These are phyloP conservation scores for Phytophthora aleatoria DNA, from an alignment of 352 stramenopile species.

Conservation along the genomic window DNA sequence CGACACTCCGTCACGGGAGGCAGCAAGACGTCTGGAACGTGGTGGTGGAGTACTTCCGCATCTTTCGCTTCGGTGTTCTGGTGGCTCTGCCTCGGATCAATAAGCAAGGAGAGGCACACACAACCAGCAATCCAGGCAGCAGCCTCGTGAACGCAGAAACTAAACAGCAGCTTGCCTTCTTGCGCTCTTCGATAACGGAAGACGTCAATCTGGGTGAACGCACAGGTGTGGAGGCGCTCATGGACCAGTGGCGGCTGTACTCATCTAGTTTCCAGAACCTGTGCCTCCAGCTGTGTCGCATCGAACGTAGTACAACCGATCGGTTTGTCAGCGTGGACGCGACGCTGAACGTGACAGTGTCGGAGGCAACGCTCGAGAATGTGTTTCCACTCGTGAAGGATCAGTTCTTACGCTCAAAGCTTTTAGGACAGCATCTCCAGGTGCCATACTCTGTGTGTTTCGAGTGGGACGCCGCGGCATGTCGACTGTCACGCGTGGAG, in stretches of 20 bases:
- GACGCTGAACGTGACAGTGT: neutral
- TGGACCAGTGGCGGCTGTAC: neutral
- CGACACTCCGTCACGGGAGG: neutral
- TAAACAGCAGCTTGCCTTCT: neutral
- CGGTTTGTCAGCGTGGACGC: conserved; percentile 16
- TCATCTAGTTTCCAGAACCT: neutral
- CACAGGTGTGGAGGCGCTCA: neutral
- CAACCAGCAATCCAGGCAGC: neutral
- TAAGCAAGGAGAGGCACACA: neutral
- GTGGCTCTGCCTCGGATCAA: neutral
- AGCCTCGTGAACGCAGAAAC: neutral
- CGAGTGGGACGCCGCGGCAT: conserved; percentile 6
- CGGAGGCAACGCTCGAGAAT: neutral
- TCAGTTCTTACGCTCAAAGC: too few species aligned
- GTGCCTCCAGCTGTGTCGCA: neutral
- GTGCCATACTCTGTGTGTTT: conserved; percentile 17
- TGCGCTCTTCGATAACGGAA: neutral
- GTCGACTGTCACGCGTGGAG: conserved; percentile 9
- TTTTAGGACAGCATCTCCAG: conserved; percentile 13
- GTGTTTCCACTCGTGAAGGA: neutral
- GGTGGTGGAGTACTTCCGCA: neutral
- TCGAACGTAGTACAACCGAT: neutral
- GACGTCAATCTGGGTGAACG: neutral
- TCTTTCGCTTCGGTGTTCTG: neutral
- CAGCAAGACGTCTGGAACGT: neutral